Conservation (phyloP, 2,329 filamentous ascomycete species). For the Akanthomyces muscarius region DNA sequence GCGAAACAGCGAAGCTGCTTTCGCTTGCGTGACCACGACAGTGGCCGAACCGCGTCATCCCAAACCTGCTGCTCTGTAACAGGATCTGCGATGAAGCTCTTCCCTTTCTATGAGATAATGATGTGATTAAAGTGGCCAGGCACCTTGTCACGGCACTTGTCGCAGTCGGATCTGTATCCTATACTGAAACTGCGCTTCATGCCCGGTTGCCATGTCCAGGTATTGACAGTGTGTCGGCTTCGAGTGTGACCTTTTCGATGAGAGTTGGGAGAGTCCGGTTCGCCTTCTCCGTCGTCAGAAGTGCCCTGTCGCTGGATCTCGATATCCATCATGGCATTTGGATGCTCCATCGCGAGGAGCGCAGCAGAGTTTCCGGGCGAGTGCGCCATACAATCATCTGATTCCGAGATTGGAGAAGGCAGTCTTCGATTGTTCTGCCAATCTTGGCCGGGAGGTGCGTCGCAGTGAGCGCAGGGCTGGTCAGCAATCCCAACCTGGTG, state of each 20-base stretch:
- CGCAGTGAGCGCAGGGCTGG: constrained; percentile 31
- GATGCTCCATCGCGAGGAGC: constrained; percentile 40
- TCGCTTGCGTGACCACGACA: constrained; percentile 22
- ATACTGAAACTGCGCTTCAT: constrained; percentile 72
- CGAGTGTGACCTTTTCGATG: constrained; percentile 53
- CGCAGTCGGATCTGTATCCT: constrained; percentile 73
- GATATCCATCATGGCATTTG: constrained; percentile 36
- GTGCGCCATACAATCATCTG: constrained; percentile 45
- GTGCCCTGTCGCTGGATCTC: constrained; percentile 26
- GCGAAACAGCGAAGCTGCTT: constrained; percentile 14
- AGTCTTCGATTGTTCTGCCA: constrained; percentile 55
- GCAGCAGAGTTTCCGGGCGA: constrained; percentile 28
- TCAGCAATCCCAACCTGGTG: constrained; percentile 38
- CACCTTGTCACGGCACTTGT: constrained; percentile 70
- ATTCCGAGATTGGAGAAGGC: constrained; percentile 58
- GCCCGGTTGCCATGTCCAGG: constrained; percentile 57
- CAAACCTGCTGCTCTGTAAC: constrained; percentile 18
- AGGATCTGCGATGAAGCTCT: constrained; percentile 27
- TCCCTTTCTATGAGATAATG: constrained; percentile 53
- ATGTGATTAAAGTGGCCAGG: constrained; percentile 81
- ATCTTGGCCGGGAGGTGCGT: constrained; percentile 47
- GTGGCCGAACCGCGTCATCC: constrained; percentile 27
- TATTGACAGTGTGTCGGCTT: constrained; percentile 56
- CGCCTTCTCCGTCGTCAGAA: constrained; percentile 30
- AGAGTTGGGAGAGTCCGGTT: constrained; percentile 43